Conservation (phyloP, 1,139 yeast genomes). For the Kurtzmaniella quercitrusa region DNA sequence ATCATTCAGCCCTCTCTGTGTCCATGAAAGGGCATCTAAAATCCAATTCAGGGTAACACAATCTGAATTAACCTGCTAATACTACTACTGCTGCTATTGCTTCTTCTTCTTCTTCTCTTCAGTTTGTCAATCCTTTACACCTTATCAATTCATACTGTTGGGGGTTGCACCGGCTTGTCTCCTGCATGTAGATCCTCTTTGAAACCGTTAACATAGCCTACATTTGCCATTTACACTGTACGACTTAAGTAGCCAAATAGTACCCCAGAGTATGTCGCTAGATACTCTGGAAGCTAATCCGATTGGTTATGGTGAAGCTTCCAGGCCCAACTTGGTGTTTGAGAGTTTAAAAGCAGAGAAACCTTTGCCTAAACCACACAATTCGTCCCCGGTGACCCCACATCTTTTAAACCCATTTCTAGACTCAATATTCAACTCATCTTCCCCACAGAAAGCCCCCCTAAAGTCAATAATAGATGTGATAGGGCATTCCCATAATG, state of each 20-base stretch:
- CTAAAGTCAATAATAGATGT: slow-evolving; percentile 44
- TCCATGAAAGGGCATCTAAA: too few species aligned
- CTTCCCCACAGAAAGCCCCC: slow-evolving; percentile 48
- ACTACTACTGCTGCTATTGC: too few species aligned
- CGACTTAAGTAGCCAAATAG: background rate
- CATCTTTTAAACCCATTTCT: slow-evolving; percentile 58
- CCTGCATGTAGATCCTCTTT: too few species aligned
- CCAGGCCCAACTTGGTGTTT: background rate
- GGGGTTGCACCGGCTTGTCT: too few species aligned
- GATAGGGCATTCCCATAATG: slow-evolving; percentile 37
- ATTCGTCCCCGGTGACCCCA: slow-evolving; percentile 5
- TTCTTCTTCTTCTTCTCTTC: too few species aligned
- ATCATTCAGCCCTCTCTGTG: too few species aligned
- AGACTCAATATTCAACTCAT: slow-evolving; percentile 65
- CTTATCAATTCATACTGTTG: too few species aligned
- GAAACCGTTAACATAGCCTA: background rate
- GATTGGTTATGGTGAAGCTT: background rate
- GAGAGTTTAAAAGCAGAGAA: background rate
- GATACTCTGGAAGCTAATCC: background rate
- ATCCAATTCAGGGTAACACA: too few species aligned
- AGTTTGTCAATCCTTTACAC: too few species aligned
- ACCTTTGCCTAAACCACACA: background rate
- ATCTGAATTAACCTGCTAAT: too few species aligned
- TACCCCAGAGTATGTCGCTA: background rate
- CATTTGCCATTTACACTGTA: background rate